Evolutionary conservation across 768 basidiomycete genomes (phyloP).

Genomic region (Lentinula sp.): DNA sequence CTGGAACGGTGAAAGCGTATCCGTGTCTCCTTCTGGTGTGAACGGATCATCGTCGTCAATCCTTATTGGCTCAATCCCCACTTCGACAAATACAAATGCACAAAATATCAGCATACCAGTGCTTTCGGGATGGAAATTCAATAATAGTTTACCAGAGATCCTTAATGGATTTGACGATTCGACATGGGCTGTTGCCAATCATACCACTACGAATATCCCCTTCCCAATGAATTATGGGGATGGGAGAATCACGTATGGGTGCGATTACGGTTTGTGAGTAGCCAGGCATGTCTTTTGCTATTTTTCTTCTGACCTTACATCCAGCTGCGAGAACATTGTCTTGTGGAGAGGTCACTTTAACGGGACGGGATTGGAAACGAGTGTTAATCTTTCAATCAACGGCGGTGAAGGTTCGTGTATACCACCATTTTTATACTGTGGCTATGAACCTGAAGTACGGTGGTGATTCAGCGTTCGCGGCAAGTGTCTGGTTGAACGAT

Average conservation of each 20-base stretch:
- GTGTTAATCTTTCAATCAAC: slow-evolving; percentile 71
- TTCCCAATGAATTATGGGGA: slow-evolving; percentile 66
- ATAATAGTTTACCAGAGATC: slow-evolving; percentile 72
- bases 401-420: slow-evolving; percentile 60
- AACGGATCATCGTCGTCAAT: slow-evolving; percentile 13
- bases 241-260: slow-evolving; percentile 72
- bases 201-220: slow-evolving; percentile 67
- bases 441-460: neutral
- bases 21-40: slow-evolving; percentile 4
- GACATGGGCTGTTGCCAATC: slow-evolving; percentile 60
- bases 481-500: slow-evolving; percentile 53
- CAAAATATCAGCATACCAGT: neutral
- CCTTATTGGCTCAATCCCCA: neutral
- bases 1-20: slow-evolving; percentile 60
- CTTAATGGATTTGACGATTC: slow-evolving; percentile 50
- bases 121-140: slow-evolving; percentile 59
- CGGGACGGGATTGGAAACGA: slow-evolving; percentile 52
- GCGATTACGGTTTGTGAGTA: slow-evolving; percentile 80
- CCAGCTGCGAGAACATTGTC: slow-evolving; percentile 77
- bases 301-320: neutral
- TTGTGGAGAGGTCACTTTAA: slow-evolving; percentile 81
- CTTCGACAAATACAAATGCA: neutral
- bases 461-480: slow-evolving; percentile 24
- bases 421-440: slow-evolving; percentile 37
- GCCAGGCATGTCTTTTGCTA: neutral